A percentile compares a stretch with the other conserved stretches of the same genome.
These are phyloP conservation scores for Phialophora tarda DNA, from an alignment of 2,329 filamentous ascomycete species.

Conservation along the genomic window DNA sequence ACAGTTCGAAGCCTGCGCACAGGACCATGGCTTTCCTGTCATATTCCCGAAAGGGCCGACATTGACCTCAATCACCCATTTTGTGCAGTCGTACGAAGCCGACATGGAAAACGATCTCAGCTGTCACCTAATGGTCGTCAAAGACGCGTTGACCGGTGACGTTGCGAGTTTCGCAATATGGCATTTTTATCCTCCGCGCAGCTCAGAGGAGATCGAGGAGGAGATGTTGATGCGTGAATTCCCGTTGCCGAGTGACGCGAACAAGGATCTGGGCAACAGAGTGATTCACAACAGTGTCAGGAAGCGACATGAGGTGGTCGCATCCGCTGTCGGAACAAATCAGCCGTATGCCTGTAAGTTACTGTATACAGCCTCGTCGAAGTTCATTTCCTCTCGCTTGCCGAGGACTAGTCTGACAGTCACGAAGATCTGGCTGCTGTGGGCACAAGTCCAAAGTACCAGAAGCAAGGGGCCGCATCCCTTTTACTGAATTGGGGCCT, in stretches of 20 bases:
- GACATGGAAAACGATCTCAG: conserved; percentile 34
- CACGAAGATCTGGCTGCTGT: conserved; percentile 27
- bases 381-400: background rate
- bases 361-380: background rate
- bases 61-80: conserved; percentile 28
- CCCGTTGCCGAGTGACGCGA: conserved; percentile 32
- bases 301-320: conserved; percentile 35
- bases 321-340: conserved; percentile 20
- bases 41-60: conserved; percentile 36
- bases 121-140: conserved; percentile 35
- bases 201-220: conserved; percentile 31
- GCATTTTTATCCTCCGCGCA: conserved; percentile 33
- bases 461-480: conserved; percentile 32
- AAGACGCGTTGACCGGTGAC: conserved; percentile 34
- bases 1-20: conserved; percentile 33
- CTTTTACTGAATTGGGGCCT: conserved; percentile 33
- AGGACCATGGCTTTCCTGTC: conserved; percentile 26
- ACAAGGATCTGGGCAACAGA: conserved; percentile 28
- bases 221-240: conserved; percentile 30
- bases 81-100: conserved; percentile 27
- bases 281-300: conserved; percentile 33
- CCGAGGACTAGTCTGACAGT: background rate
- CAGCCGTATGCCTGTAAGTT: conserved; percentile 33
- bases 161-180: conserved; percentile 35
- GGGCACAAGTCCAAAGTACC: conserved; percentile 33